Conservation (phyloP, 176 grass and related monocot genomes). For the Cenchrus americanus region DNA sequence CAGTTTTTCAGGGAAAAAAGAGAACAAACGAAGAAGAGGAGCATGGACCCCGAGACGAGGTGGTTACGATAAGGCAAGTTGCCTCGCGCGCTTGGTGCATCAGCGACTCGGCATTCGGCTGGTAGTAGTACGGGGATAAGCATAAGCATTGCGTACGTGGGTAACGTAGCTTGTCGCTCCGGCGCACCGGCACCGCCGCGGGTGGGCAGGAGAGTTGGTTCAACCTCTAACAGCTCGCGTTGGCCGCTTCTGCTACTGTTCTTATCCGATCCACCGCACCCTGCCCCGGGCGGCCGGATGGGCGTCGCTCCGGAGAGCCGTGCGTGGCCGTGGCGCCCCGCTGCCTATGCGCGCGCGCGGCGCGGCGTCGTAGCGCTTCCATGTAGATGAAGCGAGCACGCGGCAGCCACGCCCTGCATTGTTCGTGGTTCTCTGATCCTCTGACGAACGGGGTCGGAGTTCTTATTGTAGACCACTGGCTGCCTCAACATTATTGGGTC, state of each 20-base stretch:
- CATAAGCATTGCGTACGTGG: background rate
- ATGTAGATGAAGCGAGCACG: no score
- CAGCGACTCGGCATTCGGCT: no score
- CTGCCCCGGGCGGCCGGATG: background rate
- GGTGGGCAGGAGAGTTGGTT: background rate
- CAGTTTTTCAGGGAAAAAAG: background rate
- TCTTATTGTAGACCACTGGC: no score
- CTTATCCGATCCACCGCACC: constrained; percentile 5
- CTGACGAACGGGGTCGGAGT: no score
- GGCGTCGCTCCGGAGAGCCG: background rate
- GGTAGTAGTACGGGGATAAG: background rate
- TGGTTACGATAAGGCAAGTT: constrained; percentile 31
- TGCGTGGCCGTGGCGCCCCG: no score
- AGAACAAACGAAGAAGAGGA: accelerated
- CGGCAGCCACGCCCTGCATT: no score
- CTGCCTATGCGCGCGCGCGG: no score
- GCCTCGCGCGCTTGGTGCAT: background rate
- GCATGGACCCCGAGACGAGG: background rate
- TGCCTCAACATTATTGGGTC: no score
- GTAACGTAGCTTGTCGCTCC: background rate
- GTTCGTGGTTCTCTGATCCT: no score
- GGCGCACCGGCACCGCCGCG: background rate
- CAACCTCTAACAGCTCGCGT: background rate
- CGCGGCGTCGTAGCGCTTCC: no score
- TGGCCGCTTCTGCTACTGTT: constrained; percentile 14